Evolutionary conservation across 2,329 filamentous ascomycete genomes (phyloP), one percentile per base, ranked within the genome.

Genomic region (Xylogone sp.): DNA sequence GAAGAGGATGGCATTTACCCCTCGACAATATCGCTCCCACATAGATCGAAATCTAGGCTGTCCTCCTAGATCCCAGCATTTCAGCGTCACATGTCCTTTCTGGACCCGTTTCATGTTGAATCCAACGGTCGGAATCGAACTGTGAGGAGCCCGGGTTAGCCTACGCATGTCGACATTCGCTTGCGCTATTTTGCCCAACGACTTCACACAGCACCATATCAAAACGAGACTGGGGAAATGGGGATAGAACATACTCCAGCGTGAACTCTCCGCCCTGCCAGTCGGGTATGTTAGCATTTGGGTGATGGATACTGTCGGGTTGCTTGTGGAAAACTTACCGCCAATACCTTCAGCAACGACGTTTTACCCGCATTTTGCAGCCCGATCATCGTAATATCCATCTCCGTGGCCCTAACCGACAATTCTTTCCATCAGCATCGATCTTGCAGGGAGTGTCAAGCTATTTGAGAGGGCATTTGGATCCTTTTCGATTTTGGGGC

Each of bases 61-160:
- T 49, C 94, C 94, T 62, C 94, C 94, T 58, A 99, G 84, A 75
- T 99, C 94, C 94, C 94, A 99, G 73, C 94, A 99, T 75, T 97
- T 97, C 65, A 99, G 79, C 63, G 94, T 96, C 69, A 99, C 94
- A 82, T 97, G 93, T 62, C 94, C 94, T 68, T 94, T 93, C 74
- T 97, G 92, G 63, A 99, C 91, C 61, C 88, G 87, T 79, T 97
- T 97, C 85, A 97, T 96, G 72, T 97, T 99, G 78, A 97, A 97
- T 59, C 94, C 94, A 64, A 99, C 93, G 16, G 94, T 99, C 56
- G 94, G 94, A 70, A 97, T 97, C 60, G 93, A 96, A 77, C 93
- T 97, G 76, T 67, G 73, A 60, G 65, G 67, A 60, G 66, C 61
- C 59, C 62, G 60, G 57, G 64, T 76, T 71, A 74, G 69, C 63